Evolutionary conservation across 495 filamentous ascomycete species (phyloP), one percentile per base, ranked within the genome.

Genomic region (Astrothelium subdiscretum): DNA sequence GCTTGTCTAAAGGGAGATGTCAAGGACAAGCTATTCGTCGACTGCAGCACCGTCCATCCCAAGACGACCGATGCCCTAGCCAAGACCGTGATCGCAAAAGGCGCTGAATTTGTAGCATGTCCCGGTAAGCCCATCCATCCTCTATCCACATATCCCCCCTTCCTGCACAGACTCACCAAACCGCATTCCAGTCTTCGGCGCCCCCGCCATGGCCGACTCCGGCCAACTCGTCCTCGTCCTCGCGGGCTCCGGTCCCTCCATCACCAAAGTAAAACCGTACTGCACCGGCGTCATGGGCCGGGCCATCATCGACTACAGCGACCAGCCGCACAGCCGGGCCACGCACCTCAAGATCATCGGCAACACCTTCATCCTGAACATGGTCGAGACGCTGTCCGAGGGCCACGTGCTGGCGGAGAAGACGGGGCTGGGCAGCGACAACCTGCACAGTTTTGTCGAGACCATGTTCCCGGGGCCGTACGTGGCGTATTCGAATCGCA

Each of bases 1-100:
- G 65, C 71, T 0, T 71, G 81, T n/a, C 65, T 76, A 26, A 35
- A 63, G 13, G 57, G 66, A 2, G 79, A 86, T 59, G 76, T 85
- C 10, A 76, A 76, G 18, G 85, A 83, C 38, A 92, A 91, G 73
- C 75, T 90, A 20, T 83, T 96, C 62, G 77, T 96, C 40, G 91
- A 96, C 67, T 92, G 87, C 78, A 92, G 88, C 1, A 97, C 91
- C 51, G 84, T 97, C 38, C 86, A 92, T 72, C 91, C 92, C 0
- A 86, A 91, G 44, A 94, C 88, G 27, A 88, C 90, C 2, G 80
- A 87, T 44, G 75, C 73, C 52, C 67, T 88, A 4, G 83, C 85
- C 48, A 75, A 81, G 61, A 74, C 72, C 3, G 77, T 88, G 59
- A 65, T 72, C 1, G 78, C 70, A 1, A 79, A 79, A 26, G 87